These are phyloP conservation scores for Dictyostelium discoideum DNA, from an alignment of 78 protist genomes.

Conservation along the genomic window dicty_2.7 NC_007089.4:5041001-5041500, in stretches of 20 bases:
- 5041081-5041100: neutral
- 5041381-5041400: neutral
- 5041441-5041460: conserved; percentile 45
- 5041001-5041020: neutral
- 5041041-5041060: conserved; percentile 20
- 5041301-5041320: conserved; percentile 34
- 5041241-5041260: conserved; percentile 12
- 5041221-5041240: conserved; percentile 56
- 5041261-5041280: neutral
- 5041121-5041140: conserved; percentile 60
- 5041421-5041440: neutral
- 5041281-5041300: conserved; percentile 43
- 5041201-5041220: conserved; percentile 37
- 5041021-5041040: conserved; percentile 23
- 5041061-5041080: conserved; percentile 17
- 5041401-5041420: neutral
- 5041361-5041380: conserved; percentile 5
- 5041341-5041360: conserved; percentile 46
- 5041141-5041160: conserved; percentile 41
- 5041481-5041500: conserved; percentile 47
- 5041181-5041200: neutral
- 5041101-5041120: conserved; percentile 67
- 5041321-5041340: conserved; percentile 45
- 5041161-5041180: neutral
- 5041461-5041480: conserved; percentile 30